A percentile compares a stretch with the other conserved stretches of the same genome.
Conservation (phyloP, 2,329 filamentous ascomycete genomes). For the Neopestalotiopsis clavispora region DNA sequence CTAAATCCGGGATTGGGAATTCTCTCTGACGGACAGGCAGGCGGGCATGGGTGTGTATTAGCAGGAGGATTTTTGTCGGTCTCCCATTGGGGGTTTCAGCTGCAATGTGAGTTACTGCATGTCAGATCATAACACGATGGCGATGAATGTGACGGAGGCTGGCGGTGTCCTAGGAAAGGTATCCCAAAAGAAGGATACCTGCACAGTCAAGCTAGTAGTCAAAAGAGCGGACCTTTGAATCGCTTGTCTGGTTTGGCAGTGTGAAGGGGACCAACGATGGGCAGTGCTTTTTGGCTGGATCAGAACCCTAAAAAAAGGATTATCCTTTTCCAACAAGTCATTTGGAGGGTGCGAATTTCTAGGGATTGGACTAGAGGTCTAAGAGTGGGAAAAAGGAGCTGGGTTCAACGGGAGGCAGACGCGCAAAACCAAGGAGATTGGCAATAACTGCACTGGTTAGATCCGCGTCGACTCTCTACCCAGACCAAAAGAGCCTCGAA, state of each 20-base stretch:
- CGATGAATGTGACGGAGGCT: neutral
- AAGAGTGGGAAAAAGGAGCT: neutral
- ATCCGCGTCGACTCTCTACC: neutral
- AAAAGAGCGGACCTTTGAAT: neutral
- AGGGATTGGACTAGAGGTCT: neutral
- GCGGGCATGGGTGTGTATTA: neutral
- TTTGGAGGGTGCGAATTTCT: neutral
- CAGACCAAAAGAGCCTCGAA: neutral
- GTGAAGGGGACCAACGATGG: neutral
- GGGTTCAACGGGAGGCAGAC: neutral
- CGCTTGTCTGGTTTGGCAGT: neutral
- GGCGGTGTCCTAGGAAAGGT: neutral
- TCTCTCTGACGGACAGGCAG: conserved; percentile 4
- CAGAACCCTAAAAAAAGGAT: conserved; percentile 1
- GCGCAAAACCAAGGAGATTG: neutral
- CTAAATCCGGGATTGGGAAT: neutral
- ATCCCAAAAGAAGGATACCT: neutral
- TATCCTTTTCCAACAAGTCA: neutral
- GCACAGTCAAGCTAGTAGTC: neutral
- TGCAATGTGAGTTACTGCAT: conserved; percentile 5
- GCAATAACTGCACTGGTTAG: neutral
- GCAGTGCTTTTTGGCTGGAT: neutral
- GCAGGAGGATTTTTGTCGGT: conserved; percentile 5
- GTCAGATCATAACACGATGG: conserved; percentile 9
- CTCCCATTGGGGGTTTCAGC: conserved; percentile 14